Base-by-base conservation (phyloP, 345 rosid genomes). In the Turnera subulata region DNA sequence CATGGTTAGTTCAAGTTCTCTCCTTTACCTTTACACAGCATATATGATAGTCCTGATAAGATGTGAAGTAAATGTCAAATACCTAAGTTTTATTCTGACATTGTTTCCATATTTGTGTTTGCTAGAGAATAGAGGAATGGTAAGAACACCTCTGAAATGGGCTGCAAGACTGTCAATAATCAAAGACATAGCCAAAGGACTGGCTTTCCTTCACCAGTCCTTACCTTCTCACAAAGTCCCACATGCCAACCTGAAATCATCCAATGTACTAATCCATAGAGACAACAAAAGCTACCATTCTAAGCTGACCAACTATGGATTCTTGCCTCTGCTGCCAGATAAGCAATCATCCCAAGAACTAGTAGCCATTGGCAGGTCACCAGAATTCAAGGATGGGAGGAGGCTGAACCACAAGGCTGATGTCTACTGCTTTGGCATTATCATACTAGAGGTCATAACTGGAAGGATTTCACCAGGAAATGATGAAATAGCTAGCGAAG, bases 211-310 rank as follows among this genome's bases (percentile, higher is more conserved):
- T 26, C 88, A 80, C 77, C 70, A 43, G 53, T 59, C 72, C 45
- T 66, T 80, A 15, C 69, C 78, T 22, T 66, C 76, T 5, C 80
- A 78, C 52, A 74, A 54, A 50, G 84, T 76, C 8, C 80, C 89
- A 5, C 89, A 83, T 46, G 82, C 72, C 33, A 80, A 78, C 50
- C 80, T 83, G 59, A 78, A 83, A 66, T 80, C 89, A 11, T 72
- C 84, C 38, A 80, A 80, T 25, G 62, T 80, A 16, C 57, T 78
- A 1, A 49, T 80, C 32, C 55, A 29, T 23, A 52, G 56, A 5
- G 38, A 70, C 21, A 32, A 44, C 57, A 44, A 58, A 20, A 53
- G n/a, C 53, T 74, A 67, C 68, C 67, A 37, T 1, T 49, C 74
- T 6, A 83, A 78, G 76, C 64, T 80, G 49, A 61, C 80, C 17